Evolutionary conservation across 1,284 basidiomycete genomes (phyloP).

Genomic region (Sphagnurus paluster): DNA sequence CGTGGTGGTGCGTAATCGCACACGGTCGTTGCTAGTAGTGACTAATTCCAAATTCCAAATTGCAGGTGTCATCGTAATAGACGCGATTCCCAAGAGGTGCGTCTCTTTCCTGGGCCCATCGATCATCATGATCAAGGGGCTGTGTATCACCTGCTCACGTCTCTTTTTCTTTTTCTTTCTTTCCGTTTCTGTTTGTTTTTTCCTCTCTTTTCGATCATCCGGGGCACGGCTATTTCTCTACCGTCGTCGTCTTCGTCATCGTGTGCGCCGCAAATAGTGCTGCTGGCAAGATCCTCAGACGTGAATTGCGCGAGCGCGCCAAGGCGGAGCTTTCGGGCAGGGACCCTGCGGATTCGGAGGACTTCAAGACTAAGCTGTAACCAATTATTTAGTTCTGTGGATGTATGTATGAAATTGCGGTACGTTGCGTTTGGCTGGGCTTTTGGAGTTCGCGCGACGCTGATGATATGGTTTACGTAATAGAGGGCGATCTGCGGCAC

Average conservation of each 20-base stretch:
- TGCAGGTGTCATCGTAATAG: constrained; percentile 50
- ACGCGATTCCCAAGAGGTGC: constrained; percentile 69
- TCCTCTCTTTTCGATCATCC: constrained; percentile 6
- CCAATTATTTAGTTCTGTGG: neutral
- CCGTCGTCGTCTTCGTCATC: too few relatives aligned
- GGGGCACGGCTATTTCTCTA: too few relatives aligned
- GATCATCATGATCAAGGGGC: too few relatives aligned
- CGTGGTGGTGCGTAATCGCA: constrained; percentile 47
- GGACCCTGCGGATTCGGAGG: constrained; percentile 32
- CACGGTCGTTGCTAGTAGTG: neutral
- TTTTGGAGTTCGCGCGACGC: too few relatives aligned
- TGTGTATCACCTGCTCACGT: too few relatives aligned
- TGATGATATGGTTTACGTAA: too few relatives aligned
- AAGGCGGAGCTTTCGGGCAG: constrained; percentile 46
- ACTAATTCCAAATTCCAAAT: constrained; percentile 10
- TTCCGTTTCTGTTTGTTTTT: neutral
- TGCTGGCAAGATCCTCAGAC: constrained; percentile 71
- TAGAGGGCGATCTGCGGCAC: too few relatives aligned
- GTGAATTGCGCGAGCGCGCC: constrained; percentile 59
- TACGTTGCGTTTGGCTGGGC: neutral
- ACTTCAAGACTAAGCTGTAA: constrained; percentile 32
- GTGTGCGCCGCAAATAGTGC: constrained; percentile 48
- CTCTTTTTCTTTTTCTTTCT: neutral
- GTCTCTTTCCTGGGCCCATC: too few relatives aligned
- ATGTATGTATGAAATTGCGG: neutral